Conservation (phyloP, 1,284 basidiomycete species). For the Vanrija sp. region DNA sequence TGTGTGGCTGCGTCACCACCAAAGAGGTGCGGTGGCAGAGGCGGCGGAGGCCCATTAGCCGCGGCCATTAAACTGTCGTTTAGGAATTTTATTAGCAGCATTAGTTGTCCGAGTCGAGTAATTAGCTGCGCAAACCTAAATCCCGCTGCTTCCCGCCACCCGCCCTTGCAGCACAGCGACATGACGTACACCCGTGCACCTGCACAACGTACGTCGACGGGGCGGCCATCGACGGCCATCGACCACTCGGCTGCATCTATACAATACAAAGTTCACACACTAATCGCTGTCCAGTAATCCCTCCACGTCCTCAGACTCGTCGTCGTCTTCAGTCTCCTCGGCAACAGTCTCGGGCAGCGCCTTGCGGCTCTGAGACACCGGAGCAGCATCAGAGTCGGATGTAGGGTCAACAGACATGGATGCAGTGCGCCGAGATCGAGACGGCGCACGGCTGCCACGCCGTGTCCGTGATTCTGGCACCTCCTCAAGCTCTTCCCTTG, state of each 20-base stretch:
- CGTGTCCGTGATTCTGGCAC: slow-evolving; percentile 3
- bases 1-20: not conserved
- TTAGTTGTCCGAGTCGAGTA: too few species aligned
- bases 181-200: not conserved
- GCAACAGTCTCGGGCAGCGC: slow-evolving; percentile 5
- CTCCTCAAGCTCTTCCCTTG: slow-evolving; percentile 8
- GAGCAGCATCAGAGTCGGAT: slow-evolving; percentile 15
- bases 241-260: slow-evolving; percentile 1
- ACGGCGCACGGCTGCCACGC: slow-evolving; percentile 7
- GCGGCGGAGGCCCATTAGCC: too few species aligned
- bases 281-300: slow-evolving; percentile 18
- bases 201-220: too few species aligned
- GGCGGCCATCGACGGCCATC: not conserved
- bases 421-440: slow-evolving; percentile 1
- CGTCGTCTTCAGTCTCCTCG: slow-evolving; percentile 17
- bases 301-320: slow-evolving; percentile 20
- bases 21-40: not conserved
- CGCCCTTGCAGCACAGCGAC: too few species aligned
- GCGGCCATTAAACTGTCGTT: too few species aligned
- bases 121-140: too few species aligned
- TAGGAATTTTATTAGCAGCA: too few species aligned
- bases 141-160: not conserved
- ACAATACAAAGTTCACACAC: not conserved
- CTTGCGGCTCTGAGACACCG: slow-evolving; percentile 1
- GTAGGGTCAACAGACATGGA: slow-evolving; percentile 1